These are phyloP conservation scores for Creolimax fragrantissima DNA, from an alignment of 78 protist species.

Conservation along the genomic window DNA sequence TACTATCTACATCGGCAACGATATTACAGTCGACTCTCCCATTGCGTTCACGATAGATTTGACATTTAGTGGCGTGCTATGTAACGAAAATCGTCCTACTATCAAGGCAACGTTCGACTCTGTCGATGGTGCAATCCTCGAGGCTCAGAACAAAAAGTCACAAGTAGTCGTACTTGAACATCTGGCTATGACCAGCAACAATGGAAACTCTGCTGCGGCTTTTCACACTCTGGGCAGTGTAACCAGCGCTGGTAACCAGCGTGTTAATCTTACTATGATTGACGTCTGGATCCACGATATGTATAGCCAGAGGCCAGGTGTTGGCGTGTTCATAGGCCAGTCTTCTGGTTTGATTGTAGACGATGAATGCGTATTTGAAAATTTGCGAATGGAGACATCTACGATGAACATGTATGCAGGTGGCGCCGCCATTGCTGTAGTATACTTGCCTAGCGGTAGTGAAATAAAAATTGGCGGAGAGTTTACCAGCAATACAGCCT, in stretches of 20 bases:
- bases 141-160: neutral
- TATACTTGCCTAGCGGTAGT: neutral
- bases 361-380: neutral
- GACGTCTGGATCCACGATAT: neutral
- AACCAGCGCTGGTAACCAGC: neutral
- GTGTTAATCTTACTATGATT: neutral
- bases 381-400: neutral
- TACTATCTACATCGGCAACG: neutral
- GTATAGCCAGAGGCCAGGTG: slow-evolving; percentile 7
- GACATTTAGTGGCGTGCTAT: neutral
- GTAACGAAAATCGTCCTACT: neutral
- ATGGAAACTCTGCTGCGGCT: neutral
- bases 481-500: neutral
- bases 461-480: neutral
- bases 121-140: neutral
- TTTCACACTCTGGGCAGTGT: neutral
- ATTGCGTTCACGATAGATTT: neutral
- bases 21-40: neutral
- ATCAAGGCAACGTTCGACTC: neutral
- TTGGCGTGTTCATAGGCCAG: neutral
- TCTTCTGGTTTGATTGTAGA: neutral
- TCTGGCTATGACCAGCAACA: neutral
- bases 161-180: neutral
- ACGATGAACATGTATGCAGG: neutral
- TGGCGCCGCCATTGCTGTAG: slow-evolving; percentile 10